Evolutionary conservation across 441 rosid species (phyloP), one percentile per base, ranked within the genome.

Genomic region (California macrophylla): DNA sequence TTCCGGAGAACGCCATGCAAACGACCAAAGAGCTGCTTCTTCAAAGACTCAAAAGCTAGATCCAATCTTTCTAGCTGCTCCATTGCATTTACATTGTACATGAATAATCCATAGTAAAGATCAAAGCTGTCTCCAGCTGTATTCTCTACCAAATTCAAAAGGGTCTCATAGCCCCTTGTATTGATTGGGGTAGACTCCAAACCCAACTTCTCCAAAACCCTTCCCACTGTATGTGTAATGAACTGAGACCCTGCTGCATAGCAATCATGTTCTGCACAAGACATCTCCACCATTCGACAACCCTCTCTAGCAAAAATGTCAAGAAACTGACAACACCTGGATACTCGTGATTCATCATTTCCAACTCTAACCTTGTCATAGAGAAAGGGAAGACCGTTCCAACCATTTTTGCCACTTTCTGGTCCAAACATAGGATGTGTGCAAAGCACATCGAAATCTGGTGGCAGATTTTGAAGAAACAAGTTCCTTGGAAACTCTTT

Each of bases 351-450:
- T 68, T 71, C 78, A 16, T 74, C 79, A 20, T 23, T 69, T 69
- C 86, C 87, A n/a, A 84, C 61, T 75, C 90, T 79, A 30, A 86
- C 93, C 75, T 83, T 86, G 52, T 88, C 90, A 64, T 82, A 88
- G 69, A 86, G 78, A 70, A 88, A 84, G 36, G 90, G 62, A 38
- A 88, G 93, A 67, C 58, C 47, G 3, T 60, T 69, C 90, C 90
- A 88, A 32, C 89, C 89, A 28, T 82, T 77, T 81, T 81, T 88
- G 72, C 93, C 90, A 66, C 89, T 88, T 65, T 84, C 90, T 6
- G 87, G 93, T 63, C 90, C 90, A 81, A 88, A 88, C 93, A 88
- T 86, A n/a, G 93, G 90, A 68, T 86, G 90, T 38, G 89, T 81
- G 69, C 93, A 88, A 23, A 88, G 80, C 74, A 86, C 82, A 79